These are phyloP conservation scores for Trifolium fragiferum DNA, from an alignment of 306 rosid genomes.

Conservation along the genomic window DNA sequence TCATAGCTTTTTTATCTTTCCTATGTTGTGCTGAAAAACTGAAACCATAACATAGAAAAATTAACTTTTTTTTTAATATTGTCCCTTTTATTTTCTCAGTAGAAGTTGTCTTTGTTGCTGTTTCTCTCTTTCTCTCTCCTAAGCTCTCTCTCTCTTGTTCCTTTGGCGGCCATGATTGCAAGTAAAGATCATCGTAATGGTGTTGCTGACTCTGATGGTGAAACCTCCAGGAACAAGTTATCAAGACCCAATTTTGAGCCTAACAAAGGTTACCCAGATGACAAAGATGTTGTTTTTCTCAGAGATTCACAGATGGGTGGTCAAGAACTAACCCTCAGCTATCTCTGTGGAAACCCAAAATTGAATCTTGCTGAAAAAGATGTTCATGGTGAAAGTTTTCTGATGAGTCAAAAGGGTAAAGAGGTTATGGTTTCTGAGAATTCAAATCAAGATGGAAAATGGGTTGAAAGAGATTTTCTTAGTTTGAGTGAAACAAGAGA, in stretches of 20 bases:
- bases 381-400: constrained; percentile 50
- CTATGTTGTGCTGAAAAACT: constrained; percentile 37
- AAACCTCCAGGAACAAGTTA: constrained; percentile 78
- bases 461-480: constrained; percentile 92
- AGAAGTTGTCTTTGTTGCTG: background rate
- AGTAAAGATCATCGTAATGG: constrained; percentile 58
- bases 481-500: constrained; percentile 70
- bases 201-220: constrained; percentile 65
- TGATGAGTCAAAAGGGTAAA: constrained; percentile 68
- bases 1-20: background rate
- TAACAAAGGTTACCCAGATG: constrained; percentile 45
- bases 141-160: background rate
- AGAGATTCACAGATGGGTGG: constrained; percentile 44
- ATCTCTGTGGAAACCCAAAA: constrained; percentile 74
- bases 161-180: constrained; percentile 65
- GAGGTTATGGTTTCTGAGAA: constrained; percentile 59
- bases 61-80: constrained; percentile 29
- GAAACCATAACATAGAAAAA: background rate
- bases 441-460: constrained; percentile 67
- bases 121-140: constrained; percentile 27
- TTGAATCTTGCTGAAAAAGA: constrained; percentile 64
- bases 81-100: constrained; percentile 38
- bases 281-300: constrained; percentile 52
- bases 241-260: constrained; percentile 60
- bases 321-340: constrained; percentile 78